Percentiles rank a stretch among this genome's conserved stretches.
These are phyloP conservation scores for Candida pseudoglaebosa DNA, from an alignment of 805 yeast species.

Conservation along the genomic window DNA sequence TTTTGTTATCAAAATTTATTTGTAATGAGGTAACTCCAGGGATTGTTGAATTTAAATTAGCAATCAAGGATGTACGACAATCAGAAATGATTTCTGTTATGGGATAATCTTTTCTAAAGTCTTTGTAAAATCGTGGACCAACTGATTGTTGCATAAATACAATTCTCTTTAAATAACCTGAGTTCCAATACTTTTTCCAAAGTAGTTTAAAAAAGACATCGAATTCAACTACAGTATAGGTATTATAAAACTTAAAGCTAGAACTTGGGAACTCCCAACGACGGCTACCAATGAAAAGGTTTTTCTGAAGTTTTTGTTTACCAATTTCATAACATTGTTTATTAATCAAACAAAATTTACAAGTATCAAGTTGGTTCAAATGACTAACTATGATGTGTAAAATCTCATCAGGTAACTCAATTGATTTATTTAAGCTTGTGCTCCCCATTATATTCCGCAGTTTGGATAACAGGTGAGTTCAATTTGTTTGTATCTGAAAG, in stretches of 20 bases:
- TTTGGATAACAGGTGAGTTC: too few relatives aligned
- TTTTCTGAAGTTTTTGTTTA: background rate
- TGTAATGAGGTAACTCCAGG: background rate
- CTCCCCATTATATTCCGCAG: too few relatives aligned
- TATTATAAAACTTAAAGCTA: background rate
- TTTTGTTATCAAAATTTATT: background rate
- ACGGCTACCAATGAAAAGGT: background rate
- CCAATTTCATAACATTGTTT: background rate
- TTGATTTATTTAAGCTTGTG: too few relatives aligned
- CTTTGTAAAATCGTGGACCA: background rate
- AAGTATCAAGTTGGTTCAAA: background rate
- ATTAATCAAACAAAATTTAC: background rate
- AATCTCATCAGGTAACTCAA: background rate
- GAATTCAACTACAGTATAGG: background rate
- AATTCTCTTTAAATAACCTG: background rate
- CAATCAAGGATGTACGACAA: background rate
- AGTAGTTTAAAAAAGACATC: background rate
- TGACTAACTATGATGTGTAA: background rate
- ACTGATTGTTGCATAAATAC: background rate
- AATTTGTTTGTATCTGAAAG: too few relatives aligned
- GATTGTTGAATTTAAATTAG: background rate
- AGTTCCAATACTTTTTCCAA: background rate
- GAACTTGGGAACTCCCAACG: background rate
- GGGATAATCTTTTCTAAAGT: background rate
- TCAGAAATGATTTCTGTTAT: background rate